A percentile compares a stretch with the other conserved stretches of the same genome.
Evolutionary conservation across 129 eudicot species (phyloP).

Genomic region (Gnaphalium uliginosum): DNA sequence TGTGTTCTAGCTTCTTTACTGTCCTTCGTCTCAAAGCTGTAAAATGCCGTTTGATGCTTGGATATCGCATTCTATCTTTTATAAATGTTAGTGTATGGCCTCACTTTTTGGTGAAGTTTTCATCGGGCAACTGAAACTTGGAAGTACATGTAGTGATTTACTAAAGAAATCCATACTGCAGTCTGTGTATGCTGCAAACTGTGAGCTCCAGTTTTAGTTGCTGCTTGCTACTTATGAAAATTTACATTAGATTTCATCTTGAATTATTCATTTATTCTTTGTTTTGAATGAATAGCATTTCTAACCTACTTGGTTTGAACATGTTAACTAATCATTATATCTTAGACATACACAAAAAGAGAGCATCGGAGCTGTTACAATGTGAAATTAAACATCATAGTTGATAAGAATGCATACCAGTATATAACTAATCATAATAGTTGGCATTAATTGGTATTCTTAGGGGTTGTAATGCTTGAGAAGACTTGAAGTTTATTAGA

Average conservation of each 20-base stretch:
- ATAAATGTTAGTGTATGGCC: conserved; percentile 4
- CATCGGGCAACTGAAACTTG: background rate
- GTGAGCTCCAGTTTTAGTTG: background rate
- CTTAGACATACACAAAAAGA: background rate
- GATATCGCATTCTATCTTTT: background rate
- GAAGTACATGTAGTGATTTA: background rate
- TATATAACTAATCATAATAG: too few relatives aligned
- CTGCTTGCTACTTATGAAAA: background rate
- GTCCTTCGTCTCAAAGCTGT: conserved; percentile 13
- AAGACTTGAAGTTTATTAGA: too few relatives aligned
- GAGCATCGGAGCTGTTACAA: background rate
- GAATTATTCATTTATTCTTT: background rate
- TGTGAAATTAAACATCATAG: background rate
- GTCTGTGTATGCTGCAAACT: background rate
- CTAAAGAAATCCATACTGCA: background rate
- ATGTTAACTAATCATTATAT: background rate
- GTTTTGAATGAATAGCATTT: background rate
- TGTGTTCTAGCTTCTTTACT: conserved; percentile 13
- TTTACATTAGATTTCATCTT: background rate
- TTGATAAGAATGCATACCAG: too few relatives aligned
- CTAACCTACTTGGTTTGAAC: background rate
- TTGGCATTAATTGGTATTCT: too few relatives aligned
- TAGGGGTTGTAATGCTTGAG: too few relatives aligned
- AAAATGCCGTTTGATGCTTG: conserved; percentile 21
- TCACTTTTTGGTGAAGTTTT: background rate